phyloP scores from a whole-genome alignment of 2,329 filamentous ascomycete genomes.

The Trichoderma endophyticum region DNA sequence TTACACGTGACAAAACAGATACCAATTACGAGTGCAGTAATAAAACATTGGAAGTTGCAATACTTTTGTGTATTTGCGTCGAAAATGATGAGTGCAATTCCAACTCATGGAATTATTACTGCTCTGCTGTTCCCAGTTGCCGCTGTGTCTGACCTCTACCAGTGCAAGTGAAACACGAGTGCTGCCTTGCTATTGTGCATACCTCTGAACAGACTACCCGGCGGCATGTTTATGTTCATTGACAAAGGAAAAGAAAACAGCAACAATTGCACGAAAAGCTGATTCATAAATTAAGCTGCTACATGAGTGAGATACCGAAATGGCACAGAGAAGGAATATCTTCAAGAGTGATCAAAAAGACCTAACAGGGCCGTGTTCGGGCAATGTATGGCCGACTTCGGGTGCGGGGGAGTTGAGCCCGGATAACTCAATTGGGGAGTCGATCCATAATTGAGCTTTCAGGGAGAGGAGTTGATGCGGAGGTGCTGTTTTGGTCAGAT shows the following conservation, averaged over 20 bases:
- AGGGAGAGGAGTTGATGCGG: background rate
- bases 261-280: background rate
- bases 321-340: background rate
- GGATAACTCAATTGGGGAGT: background rate
- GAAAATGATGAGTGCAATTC: background rate
- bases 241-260: background rate
- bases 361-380: background rate
- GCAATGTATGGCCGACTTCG: slow-evolving; percentile 3
- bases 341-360: background rate
- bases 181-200: background rate
- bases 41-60: too few relatives aligned
- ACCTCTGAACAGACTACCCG: background rate
- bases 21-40: too few relatives aligned
- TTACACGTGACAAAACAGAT: background rate
- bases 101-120: background rate
- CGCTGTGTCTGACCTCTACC: background rate
- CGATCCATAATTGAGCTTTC: background rate
- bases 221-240: background rate
- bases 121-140: background rate
- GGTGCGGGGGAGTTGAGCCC: slow-evolving; percentile 1
- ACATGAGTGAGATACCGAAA: background rate
- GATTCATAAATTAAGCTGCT: background rate
- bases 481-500: background rate
- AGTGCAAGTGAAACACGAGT: background rate
- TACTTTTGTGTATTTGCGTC: background rate